Percentiles rank a stretch among this genome's conserved stretches.
Evolutionary conservation across 345 rosid species (phyloP).

Genomic region (Eucalyptus albens): DNA sequence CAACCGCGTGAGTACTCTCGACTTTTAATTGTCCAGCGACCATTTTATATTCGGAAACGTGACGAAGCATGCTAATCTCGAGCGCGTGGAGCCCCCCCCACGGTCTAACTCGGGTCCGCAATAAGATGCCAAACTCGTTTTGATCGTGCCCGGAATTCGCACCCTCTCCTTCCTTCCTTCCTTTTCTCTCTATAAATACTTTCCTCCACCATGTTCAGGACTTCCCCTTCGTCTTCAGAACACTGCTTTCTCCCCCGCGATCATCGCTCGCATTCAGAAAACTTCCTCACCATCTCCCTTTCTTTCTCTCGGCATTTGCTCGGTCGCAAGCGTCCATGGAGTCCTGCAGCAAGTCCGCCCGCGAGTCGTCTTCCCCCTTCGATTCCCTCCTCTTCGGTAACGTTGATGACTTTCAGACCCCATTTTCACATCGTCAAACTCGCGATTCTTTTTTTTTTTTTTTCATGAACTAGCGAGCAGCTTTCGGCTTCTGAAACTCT

Average conservation of each 20-base stretch:
- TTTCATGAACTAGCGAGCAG: no score
- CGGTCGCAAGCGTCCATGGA: conserved; percentile 10
- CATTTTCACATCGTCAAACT: background rate
- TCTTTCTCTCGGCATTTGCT: background rate
- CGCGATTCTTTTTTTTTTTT: no score
- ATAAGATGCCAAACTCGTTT: background rate
- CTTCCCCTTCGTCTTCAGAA: background rate
- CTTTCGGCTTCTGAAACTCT: background rate
- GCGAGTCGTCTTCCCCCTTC: conserved; percentile 32
- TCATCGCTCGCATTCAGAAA: background rate
- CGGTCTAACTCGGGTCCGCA: background rate
- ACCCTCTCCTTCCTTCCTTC: background rate
- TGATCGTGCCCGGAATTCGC: background rate
- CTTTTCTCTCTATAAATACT: no score
- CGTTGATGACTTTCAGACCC: background rate
- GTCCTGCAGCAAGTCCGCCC: background rate
- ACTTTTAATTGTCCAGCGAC: background rate
- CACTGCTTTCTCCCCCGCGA: background rate
- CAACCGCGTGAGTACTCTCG: no score
- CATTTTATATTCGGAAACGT: background rate
- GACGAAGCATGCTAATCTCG: no score
- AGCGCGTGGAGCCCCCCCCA: background rate
- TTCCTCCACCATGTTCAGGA: background rate
- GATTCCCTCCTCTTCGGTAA: conserved; percentile 70
- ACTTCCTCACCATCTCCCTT: background rate